phyloP scores from a whole-genome alignment of 2,329 filamentous ascomycete species.

The Penicillium hesseltinei region DNA sequence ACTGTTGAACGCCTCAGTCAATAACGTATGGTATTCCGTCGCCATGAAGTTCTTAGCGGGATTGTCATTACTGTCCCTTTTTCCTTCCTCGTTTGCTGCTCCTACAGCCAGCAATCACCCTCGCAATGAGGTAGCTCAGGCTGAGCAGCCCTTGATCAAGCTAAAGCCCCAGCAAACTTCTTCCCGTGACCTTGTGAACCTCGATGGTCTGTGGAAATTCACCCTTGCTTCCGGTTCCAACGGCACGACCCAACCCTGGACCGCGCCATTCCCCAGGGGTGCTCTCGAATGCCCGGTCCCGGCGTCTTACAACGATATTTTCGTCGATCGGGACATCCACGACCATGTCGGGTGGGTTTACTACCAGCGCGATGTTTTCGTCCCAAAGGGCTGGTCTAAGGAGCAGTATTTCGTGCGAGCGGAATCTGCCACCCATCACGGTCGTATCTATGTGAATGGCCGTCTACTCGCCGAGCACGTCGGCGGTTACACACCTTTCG shows the following conservation, averaged over 20 bases:
- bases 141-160: constrained; percentile 1
- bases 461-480: constrained; percentile 24
- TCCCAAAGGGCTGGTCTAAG: constrained; percentile 21
- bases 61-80: not conserved
- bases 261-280: constrained; percentile 3
- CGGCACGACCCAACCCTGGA: constrained; percentile 6
- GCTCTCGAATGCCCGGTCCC: constrained; percentile 14
- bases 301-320: constrained; percentile 20
- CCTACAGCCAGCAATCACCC: not conserved
- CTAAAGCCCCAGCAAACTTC: constrained; percentile 1
- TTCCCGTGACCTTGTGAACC: constrained; percentile 11
- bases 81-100: not conserved
- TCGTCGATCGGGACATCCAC: constrained; percentile 16
- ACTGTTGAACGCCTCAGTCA: not conserved
- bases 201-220: constrained; percentile 19
- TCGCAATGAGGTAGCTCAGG: not conserved
- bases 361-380: constrained; percentile 28
- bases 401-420: constrained; percentile 25
- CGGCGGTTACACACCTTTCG: constrained; percentile 31
- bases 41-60: not conserved
- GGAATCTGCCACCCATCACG: constrained; percentile 30
- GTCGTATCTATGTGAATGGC: constrained; percentile 29
- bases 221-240: constrained; percentile 8
- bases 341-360: constrained; percentile 35
- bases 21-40: not conserved